phyloP scores from a whole-genome alignment of 176 grass and related monocot genomes.

The Oropetium thomaeum region DNA sequence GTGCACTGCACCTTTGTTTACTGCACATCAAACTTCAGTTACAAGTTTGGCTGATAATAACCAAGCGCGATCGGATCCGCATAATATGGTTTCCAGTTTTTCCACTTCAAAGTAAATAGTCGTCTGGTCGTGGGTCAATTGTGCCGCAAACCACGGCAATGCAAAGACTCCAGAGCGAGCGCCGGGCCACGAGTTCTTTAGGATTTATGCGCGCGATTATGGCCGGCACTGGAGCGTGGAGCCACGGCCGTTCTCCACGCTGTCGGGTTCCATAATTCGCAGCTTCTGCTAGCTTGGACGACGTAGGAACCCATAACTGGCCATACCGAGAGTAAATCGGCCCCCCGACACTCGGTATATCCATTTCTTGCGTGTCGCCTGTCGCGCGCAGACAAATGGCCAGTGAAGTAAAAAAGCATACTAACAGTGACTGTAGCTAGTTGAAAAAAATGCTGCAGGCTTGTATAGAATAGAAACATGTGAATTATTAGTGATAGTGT shows the following conservation, averaged over 20 bases:
- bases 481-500: no score
- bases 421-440: no score
- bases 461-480: no score
- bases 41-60: not conserved
- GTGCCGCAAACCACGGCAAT: not conserved
- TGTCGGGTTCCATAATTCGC: not conserved
- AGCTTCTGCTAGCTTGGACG: conserved; percentile 19
- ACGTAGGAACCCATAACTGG: not conserved
- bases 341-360: not conserved
- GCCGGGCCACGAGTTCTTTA: no score
- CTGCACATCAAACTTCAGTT: not conserved
- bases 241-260: not conserved
- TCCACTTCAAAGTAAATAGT: not conserved
- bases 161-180: no score
- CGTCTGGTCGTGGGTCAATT: conserved; percentile 34
- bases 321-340: not conserved
- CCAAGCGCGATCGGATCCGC: not conserved
- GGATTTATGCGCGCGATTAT: not conserved
- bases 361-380: not conserved
- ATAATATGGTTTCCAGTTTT: not conserved
- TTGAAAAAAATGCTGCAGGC: no score
- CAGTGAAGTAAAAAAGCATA: no score
- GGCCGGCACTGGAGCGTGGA: conserved; percentile 18
- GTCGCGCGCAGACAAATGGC: not conserved
- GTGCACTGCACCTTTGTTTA: not conserved